Conservation (phyloP, 2,329 filamentous ascomycete genomes). For the Penicillium sumatraense region DNA sequence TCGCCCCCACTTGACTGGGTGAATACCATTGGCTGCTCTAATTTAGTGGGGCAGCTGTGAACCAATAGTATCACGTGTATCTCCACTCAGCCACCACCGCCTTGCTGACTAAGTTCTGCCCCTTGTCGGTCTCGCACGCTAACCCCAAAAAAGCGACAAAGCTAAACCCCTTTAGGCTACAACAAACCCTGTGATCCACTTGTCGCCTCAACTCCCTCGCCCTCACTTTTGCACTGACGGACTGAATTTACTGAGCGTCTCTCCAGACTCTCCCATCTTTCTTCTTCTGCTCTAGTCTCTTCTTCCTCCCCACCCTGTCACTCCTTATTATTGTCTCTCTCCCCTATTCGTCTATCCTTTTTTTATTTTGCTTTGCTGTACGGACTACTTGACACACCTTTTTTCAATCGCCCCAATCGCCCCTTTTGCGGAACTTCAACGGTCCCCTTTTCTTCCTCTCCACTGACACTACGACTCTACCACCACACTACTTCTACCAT, state of each 20-base stretch:
- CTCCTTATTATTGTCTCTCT: slow-evolving; percentile 8
- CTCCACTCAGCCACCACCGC: slow-evolving; percentile 4
- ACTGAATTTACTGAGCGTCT: background rate
- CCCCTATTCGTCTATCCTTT: background rate
- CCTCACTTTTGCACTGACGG: no score
- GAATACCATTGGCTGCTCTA: no score
- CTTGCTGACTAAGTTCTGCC: background rate
- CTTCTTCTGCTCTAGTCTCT: background rate
- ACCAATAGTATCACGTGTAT: no score
- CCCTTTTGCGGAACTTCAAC: background rate
- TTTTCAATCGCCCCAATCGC: background rate
- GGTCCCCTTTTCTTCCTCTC: background rate
- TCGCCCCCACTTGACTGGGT: background rate
- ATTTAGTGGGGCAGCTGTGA: no score
- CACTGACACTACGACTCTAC: background rate
- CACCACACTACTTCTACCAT: background rate
- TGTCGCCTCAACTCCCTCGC: background rate
- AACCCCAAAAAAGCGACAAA: background rate
- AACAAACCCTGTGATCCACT: background rate
- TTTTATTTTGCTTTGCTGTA: background rate
- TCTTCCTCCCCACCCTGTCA: slow-evolving; percentile 1
- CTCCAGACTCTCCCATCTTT: slow-evolving; percentile 4
- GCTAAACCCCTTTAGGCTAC: background rate
- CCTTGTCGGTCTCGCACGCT: background rate
- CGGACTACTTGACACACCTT: no score